Base-by-base conservation (phyloP, 164 flowering plant genomes). In the Buxus sempervirens region DNA sequence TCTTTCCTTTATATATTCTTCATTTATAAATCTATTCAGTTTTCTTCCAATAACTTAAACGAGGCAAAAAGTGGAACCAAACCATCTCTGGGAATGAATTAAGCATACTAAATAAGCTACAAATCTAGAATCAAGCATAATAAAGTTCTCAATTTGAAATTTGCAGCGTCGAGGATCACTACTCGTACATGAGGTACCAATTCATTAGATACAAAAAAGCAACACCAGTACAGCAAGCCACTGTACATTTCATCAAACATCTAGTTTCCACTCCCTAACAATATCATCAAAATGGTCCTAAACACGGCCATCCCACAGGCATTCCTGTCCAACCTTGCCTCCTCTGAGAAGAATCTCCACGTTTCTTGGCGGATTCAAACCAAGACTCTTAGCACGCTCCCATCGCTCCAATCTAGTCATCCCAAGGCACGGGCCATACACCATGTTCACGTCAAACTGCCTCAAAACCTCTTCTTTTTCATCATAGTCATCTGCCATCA, bases 371-470 rank as follows among this genome's bases (percentile, higher is more conserved):
- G 98, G 97, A 61, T 88, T 81, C 79, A 91, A 23, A 1, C 96
- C 97, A 21, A 90, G 74, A 1, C 71, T 70, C 4, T 74, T 61
- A 45, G 93, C 97, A 26, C 98, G 86, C 72, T 88, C 85, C 96
- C 94, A 94, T 1, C 98, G 84, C 48, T 75, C 88, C 72, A 88
- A 45, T 66, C 97, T 73, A 58, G 54, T 76, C 82, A 91, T 81
- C 10, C 98, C 96, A 10, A 88, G 48, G 79, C 98, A 94, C 0
- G 98, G 97, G 41, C 98, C 97, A 61, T 84, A 94, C 28, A 78
- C 82, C 88, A 85, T 86, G 85, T 88, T 85, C 93, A 90, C 70
- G 76, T 94, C 98, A 51, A 91, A 91, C 60, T 86, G 89, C 85
- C 88, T 85, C 80, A 93, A 55, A 51, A 84, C 60, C 54, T 85